A percentile compares a stretch with the other conserved stretches of the same genome.
phyloP scores from a whole-genome alignment of 2,329 filamentous ascomycete genomes.

The Penicillium sp. region DNA sequence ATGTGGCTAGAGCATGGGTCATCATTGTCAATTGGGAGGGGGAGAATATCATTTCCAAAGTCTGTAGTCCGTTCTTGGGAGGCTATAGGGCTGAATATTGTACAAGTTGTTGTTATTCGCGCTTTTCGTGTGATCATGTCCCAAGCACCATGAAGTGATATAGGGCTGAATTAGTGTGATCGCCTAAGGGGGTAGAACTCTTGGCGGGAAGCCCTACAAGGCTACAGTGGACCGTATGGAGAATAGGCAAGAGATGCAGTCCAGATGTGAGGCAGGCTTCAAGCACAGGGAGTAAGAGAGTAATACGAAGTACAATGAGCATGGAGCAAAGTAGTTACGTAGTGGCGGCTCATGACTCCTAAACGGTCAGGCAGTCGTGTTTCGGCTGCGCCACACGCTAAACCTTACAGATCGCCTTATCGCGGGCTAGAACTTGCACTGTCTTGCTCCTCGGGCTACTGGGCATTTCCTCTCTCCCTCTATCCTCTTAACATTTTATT shows the following conservation, averaged over 20 bases:
- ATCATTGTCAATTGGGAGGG: too few relatives aligned
- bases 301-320: too few relatives aligned
- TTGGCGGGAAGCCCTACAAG: background rate
- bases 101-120: too few relatives aligned
- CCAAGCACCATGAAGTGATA: too few relatives aligned
- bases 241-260: too few relatives aligned
- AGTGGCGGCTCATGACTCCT: background rate
- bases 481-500: background rate
- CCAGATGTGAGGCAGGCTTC: too few relatives aligned
- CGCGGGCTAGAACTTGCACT: conserved; percentile 15
- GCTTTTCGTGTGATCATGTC: too few relatives aligned
- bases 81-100: too few relatives aligned
- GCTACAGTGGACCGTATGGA: background rate
- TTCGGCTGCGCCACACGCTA: conserved; percentile 26
- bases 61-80: too few relatives aligned
- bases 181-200: background rate
- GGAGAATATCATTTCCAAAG: too few relatives aligned
- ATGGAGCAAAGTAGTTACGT: background rate
- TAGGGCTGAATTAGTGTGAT: background rate
- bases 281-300: too few relatives aligned
- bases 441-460: background rate
- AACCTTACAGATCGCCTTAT: conserved; percentile 26
- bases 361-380: conserved; percentile 6
- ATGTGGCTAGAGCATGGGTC: too few relatives aligned
- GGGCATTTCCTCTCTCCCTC: background rate